phyloP scores from a whole-genome alignment of 768 basidiomycete species.

The Crepidotus variabilis region DNA sequence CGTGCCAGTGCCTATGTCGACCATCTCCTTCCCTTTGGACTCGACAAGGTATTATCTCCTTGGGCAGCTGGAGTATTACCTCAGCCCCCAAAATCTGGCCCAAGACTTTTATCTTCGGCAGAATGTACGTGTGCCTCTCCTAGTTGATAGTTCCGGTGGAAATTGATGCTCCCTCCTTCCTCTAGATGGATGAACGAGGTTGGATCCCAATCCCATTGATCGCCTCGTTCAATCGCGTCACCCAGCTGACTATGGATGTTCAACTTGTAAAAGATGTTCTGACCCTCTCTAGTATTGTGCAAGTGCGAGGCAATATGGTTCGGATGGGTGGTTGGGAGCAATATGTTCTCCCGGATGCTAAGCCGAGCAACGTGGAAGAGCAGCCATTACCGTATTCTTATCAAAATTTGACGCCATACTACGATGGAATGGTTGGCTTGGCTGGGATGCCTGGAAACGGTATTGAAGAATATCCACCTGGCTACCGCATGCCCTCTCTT shows the following conservation, averaged over 20 bases:
- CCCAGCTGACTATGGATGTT: constrained; percentile 54
- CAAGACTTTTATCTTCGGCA: constrained; percentile 80
- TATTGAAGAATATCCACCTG: neutral
- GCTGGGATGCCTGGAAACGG: constrained; percentile 1
- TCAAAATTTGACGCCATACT: constrained; percentile 7
- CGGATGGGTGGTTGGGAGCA: constrained; percentile 66
- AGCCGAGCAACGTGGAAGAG: constrained; percentile 39
- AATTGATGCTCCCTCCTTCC: neutral
- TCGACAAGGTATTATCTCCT: constrained; percentile 65
- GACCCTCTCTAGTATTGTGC: constrained; percentile 58
- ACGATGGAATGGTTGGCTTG: constrained; percentile 8
- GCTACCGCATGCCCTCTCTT: too few relatives aligned
- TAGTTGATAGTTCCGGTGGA: neutral
- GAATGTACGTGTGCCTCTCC: constrained; percentile 46
- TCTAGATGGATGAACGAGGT: constrained; percentile 86
- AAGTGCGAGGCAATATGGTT: constrained; percentile 66
- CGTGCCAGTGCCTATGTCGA: constrained; percentile 44
- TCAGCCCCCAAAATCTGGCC: constrained; percentile 87
- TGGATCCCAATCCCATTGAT: constrained; percentile 83
- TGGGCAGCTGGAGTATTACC: constrained; percentile 87
- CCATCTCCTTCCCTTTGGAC: constrained; percentile 57
- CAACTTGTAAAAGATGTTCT: constrained; percentile 71
- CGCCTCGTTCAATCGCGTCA: constrained; percentile 85
- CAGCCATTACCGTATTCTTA: constrained; percentile 10
- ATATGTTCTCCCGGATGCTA: constrained; percentile 63